These are phyloP conservation scores for Trichosporon asahii DNA, from an alignment of 1,284 basidiomycete species.

Conservation along the genomic window DNA sequence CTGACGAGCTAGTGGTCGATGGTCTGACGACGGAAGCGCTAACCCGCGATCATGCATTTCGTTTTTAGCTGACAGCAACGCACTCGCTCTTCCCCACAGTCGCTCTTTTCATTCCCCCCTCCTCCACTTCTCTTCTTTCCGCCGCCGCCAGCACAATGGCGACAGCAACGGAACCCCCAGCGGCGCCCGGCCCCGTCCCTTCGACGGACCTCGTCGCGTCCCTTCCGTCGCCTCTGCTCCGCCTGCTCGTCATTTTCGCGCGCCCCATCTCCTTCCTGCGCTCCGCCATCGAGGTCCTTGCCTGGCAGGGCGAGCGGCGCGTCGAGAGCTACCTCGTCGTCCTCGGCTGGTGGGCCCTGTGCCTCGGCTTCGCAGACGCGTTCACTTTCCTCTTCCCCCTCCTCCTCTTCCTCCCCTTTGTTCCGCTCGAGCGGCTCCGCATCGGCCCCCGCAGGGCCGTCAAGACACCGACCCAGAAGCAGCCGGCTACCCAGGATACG, in stretches of 20 bases:
- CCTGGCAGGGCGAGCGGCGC: constrained; percentile 62
- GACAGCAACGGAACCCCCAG: background rate
- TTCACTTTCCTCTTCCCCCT: constrained; percentile 56
- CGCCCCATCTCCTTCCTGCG: constrained; percentile 58
- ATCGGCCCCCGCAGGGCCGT: constrained; percentile 36
- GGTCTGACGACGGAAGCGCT: background rate
- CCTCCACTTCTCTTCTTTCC: background rate
- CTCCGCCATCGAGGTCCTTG: constrained; percentile 58
- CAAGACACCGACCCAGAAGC: constrained; percentile 27
- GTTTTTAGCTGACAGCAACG: background rate
- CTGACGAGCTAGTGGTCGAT: background rate
- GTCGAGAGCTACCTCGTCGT: constrained; percentile 68
- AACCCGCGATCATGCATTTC: background rate
- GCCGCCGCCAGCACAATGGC: constrained; percentile 8
- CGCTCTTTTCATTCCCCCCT: background rate
- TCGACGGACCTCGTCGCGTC: constrained; percentile 42
- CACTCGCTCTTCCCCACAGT: background rate
- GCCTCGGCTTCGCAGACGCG: constrained; percentile 60
- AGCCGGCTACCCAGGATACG: constrained; percentile 62
- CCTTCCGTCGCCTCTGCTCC: constrained; percentile 48
- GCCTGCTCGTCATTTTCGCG: constrained; percentile 53
- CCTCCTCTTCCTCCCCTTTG: constrained; percentile 38
- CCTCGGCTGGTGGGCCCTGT: constrained; percentile 71
- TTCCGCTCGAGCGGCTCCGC: constrained; percentile 48
- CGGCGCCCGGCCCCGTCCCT: constrained; percentile 11